Evolutionary conservation across 2,329 filamentous ascomycete genomes (phyloP), one percentile per base, ranked within the genome.

Genomic region (Sclerotinia borealis): DNA sequence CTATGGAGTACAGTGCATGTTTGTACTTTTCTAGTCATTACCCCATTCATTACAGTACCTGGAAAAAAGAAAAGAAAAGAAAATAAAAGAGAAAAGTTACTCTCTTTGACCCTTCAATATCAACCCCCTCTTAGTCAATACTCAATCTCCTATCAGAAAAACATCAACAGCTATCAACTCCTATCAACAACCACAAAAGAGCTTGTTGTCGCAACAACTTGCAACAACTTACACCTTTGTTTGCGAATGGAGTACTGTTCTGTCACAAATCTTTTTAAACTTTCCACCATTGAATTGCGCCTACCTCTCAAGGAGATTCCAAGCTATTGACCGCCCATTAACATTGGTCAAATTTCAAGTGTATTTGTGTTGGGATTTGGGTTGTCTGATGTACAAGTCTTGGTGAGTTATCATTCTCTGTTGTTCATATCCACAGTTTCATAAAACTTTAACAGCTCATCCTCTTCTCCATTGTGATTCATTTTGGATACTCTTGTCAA

Each of bases 371-470:
- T 19, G 39, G n/a, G n/a, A n/a, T n/a, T n/a, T 56, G 39, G 39
- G 11, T 29, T 45, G 54, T 45, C 27, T 45, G 39, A 36, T 34
- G 37, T 45, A 45, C 39, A 25, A 56, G 19, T 25, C 39, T 22
- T 56, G 54, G 54, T 56, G 54, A 56, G 54, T 29, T 34, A 56
- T 36, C 54, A 45, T 45, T 29, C 9, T 45, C 27, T 22, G 54
- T 34, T 56, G 39, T 56, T 11, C 54, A 45, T 56, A 56, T 22
- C 29, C 54, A 19, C 54, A 34, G 25, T 56, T 56, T n/a, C n/a
- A 36, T 22, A 45, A 45, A 4, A 13, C 39, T 45, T 34, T 29
- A 45, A 45, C 11, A 34, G 17, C 49, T n/a, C 27, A 34, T 34
- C 39, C 29, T 27, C 54, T 27, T 45, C 39, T 36, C 13, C 13